Percentiles rank a stretch among this genome's conserved stretches.
phyloP scores from a whole-genome alignment of 2,329 filamentous ascomycete species.

The Remersonia thermophila region DNA sequence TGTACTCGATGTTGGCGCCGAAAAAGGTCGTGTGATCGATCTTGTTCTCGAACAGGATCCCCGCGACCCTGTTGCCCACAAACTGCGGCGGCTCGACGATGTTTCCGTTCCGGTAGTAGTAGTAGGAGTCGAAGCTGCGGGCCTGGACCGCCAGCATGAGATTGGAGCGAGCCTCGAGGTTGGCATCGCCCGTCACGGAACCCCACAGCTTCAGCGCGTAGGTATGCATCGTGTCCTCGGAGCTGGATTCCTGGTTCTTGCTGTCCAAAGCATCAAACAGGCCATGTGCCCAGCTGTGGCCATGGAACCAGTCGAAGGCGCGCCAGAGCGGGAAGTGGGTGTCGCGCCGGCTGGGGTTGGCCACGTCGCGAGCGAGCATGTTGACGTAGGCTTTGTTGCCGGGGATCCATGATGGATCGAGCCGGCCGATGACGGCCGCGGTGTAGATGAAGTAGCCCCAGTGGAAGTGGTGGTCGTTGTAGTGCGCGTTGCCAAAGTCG shows the following conservation, averaged over 20 bases:
- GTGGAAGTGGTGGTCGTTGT: slow-evolving; percentile 66
- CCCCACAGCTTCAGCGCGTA: slow-evolving; percentile 96
- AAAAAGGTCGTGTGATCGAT: slow-evolving; percentile 89
- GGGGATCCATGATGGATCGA: slow-evolving; percentile 63
- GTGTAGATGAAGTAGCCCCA: slow-evolving; percentile 86
- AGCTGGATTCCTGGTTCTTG: slow-evolving; percentile 77
- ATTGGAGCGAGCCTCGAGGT: slow-evolving; percentile 68
- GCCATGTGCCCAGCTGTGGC: slow-evolving; percentile 86
- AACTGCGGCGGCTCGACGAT: slow-evolving; percentile 60
- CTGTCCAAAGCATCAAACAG: slow-evolving; percentile 59
- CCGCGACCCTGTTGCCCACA: slow-evolving; percentile 61
- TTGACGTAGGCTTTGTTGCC: slow-evolving; percentile 72
- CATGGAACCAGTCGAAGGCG: slow-evolving; percentile 87
- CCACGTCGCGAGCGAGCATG: slow-evolving; percentile 66
- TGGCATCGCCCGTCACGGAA: slow-evolving; percentile 56
- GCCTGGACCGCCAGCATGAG: slow-evolving; percentile 72
- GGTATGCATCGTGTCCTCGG: slow-evolving; percentile 77
- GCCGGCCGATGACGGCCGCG: slow-evolving; percentile 67
- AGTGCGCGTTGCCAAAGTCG: slow-evolving; percentile 85
- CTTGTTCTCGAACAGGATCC: slow-evolving; percentile 86
- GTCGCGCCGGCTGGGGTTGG: slow-evolving; percentile 63
- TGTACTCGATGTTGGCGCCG: slow-evolving; percentile 56
- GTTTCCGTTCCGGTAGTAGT: slow-evolving; percentile 64
- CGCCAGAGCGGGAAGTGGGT: slow-evolving; percentile 69
- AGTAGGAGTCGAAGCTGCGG: slow-evolving; percentile 66